These are phyloP conservation scores for Pachysandra terminalis DNA, from an alignment of 164 flowering plant genomes.

Conservation along the genomic window DNA sequence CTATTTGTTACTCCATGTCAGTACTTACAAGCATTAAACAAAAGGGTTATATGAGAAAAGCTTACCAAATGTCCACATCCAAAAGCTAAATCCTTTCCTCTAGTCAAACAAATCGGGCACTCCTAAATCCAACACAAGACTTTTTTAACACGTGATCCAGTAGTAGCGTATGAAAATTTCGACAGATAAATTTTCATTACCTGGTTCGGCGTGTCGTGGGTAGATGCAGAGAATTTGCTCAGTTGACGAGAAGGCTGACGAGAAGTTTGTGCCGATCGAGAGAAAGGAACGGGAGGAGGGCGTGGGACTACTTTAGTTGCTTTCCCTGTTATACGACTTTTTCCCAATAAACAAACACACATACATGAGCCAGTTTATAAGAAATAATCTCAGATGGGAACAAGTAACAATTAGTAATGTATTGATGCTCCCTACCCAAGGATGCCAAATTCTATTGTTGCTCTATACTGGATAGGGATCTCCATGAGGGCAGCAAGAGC, in stretches of 20 bases:
- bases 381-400: not conserved
- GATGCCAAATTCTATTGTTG: constrained; percentile 44
- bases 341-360: constrained; percentile 3
- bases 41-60: not conserved
- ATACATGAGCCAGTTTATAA: not conserved
- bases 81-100: constrained; percentile 53
- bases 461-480: constrained; percentile 72
- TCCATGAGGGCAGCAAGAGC: constrained; percentile 88
- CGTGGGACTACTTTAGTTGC: constrained; percentile 51
- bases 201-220: constrained; percentile 28
- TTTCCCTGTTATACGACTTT: constrained; percentile 45
- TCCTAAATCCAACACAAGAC: constrained; percentile 6
- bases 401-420: not conserved
- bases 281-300: constrained; percentile 51
- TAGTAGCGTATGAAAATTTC: not conserved
- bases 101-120: constrained; percentile 59
- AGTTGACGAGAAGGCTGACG: constrained; percentile 16
- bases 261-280: constrained; percentile 14
- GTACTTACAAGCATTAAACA: no score
- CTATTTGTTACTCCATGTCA: no score
- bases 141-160: not conserved
- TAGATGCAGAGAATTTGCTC: constrained; percentile 21
- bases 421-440: constrained; percentile 41
- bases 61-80: constrained; percentile 64
- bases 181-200: constrained; percentile 14